Evolutionary conservation across 2,329 filamentous ascomycete species (phyloP).

Genomic region (Delphinella strobiligena): DNA sequence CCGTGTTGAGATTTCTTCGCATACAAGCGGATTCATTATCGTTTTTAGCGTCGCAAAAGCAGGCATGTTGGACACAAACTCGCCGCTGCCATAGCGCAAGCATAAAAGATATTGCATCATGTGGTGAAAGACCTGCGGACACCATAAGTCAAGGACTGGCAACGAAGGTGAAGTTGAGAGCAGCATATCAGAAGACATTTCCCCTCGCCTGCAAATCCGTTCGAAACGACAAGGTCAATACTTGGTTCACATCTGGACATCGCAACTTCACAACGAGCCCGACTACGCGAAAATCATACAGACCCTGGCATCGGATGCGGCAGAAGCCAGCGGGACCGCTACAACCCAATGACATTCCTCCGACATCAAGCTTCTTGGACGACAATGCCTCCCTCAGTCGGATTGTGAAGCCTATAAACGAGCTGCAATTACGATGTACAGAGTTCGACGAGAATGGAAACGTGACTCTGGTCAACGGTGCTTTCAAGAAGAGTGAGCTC

Average conservation of each 20-base stretch:
- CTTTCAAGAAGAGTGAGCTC: constrained; percentile 95
- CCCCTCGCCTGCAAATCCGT: too few relatives aligned
- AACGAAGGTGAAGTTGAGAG: too few relatives aligned
- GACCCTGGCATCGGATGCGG: constrained; percentile 3
- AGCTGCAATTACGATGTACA: constrained; percentile 80
- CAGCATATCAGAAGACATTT: too few relatives aligned
- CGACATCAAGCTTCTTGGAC: constrained; percentile 42
- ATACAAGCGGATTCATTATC: constrained; percentile 10
- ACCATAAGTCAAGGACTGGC: too few relatives aligned
- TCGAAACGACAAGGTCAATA: background rate
- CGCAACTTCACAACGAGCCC: constrained; percentile 4
- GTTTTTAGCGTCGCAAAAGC: constrained; percentile 3
- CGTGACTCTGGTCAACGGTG: constrained; percentile 83
- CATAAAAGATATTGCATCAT: background rate
- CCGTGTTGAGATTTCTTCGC: constrained; percentile 10
- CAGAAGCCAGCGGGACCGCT: constrained; percentile 1
- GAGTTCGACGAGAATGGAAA: constrained; percentile 89
- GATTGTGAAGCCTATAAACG: constrained; percentile 67
- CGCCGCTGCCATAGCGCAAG: constrained; percentile 1
- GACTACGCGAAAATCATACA: constrained; percentile 1
- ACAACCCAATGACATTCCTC: constrained; percentile 28
- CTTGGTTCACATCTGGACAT: too few relatives aligned
- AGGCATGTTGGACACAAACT: background rate
- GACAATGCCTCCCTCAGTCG: constrained; percentile 49
- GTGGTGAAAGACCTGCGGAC: background rate